phyloP scores from a whole-genome alignment of 2,329 filamentous ascomycete species.

The Trichophyton benhamiae region DNA sequence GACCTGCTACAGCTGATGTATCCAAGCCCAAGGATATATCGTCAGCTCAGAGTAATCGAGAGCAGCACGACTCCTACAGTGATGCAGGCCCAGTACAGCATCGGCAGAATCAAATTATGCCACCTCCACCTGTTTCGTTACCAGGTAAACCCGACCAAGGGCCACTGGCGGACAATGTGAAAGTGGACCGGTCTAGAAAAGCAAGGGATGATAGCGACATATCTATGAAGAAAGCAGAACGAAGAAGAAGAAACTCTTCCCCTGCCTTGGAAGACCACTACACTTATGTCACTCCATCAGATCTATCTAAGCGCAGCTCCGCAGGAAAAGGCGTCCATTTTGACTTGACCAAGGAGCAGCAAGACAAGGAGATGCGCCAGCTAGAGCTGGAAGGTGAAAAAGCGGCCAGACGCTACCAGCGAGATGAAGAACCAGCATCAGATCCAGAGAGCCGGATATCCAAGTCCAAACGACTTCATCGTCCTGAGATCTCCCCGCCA shows the following conservation, averaged over 20 bases:
- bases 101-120: neutral
- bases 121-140: neutral
- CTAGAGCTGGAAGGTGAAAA: conserved; percentile 14
- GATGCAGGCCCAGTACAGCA: neutral
- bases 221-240: conserved; percentile 14
- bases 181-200: neutral
- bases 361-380: conserved; percentile 34
- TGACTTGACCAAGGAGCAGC: conserved; percentile 45
- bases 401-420: conserved; percentile 9
- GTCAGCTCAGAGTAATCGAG: neutral
- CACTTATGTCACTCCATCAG: conserved; percentile 15
- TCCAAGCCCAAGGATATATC: neutral
- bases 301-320: conserved; percentile 21
- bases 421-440: conserved; percentile 4
- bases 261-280: conserved; percentile 28
- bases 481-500: neutral
- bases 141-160: neutral
- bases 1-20: neutral
- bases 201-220: neutral
- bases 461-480: neutral
- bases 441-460: neutral
- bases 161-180: neutral
- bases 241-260: conserved; percentile 36
- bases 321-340: conserved; percentile 41
- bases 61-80: neutral